phyloP scores from a whole-genome alignment of 2,329 filamentous ascomycete genomes.

The Clonostachys chloroleuca region DNA sequence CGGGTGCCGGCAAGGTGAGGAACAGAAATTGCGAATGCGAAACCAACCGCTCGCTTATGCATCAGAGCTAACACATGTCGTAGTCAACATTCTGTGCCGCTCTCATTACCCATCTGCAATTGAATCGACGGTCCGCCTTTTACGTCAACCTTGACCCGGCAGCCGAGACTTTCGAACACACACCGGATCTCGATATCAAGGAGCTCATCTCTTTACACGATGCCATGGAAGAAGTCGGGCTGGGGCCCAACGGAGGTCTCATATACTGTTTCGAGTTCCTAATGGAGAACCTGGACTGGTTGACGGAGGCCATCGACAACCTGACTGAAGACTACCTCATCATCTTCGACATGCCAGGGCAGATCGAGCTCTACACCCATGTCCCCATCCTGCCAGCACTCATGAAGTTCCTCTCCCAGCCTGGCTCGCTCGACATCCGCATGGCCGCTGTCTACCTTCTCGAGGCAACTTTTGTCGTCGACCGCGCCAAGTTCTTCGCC shows the following conservation, averaged over 20 bases:
- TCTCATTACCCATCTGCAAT: conserved; percentile 87
- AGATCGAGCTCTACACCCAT: conserved; percentile 98
- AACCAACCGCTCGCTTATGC: conserved; percentile 9
- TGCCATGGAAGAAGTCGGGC: conserved; percentile 91
- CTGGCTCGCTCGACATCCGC: conserved; percentile 80
- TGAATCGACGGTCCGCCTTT: conserved; percentile 89
- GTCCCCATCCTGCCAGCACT: conserved; percentile 86
- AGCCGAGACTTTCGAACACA: conserved; percentile 86
- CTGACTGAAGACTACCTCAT: conserved; percentile 95
- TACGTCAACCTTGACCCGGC: conserved; percentile 98
- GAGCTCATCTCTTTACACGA: conserved; percentile 91
- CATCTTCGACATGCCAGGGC: conserved; percentile 97
- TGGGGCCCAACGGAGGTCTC: conserved; percentile 87
- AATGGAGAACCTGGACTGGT: conserved; percentile 88
- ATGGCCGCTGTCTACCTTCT: conserved; percentile 93
- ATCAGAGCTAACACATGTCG: conserved; percentile 2
- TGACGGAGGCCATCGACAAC: conserved; percentile 78
- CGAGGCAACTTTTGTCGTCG: conserved; percentile 92
- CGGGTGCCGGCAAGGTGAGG: conserved; percentile 82
- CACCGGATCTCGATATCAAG: conserved; percentile 92
- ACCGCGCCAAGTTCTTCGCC: conserved; percentile 95
- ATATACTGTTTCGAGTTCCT: conserved; percentile 98
- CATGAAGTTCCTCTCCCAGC: conserved; percentile 73
- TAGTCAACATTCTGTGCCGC: conserved; percentile 91
- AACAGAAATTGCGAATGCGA: neutral